Evolutionary conservation across 306 rosid genomes (phyloP).

Genomic region (Mucuna pruriens): DNA sequence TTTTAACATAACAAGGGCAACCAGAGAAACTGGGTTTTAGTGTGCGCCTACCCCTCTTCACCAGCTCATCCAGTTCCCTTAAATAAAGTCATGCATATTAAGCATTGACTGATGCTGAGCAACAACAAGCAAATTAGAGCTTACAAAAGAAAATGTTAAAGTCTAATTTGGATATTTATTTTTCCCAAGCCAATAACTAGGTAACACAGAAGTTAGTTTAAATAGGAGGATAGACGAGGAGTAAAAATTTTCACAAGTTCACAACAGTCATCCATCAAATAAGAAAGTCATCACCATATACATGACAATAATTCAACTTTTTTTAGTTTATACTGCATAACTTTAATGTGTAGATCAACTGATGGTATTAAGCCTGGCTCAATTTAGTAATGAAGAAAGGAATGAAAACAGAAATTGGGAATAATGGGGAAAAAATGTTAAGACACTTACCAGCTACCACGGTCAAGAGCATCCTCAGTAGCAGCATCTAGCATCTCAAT

Average conservation of each 20-base stretch:
- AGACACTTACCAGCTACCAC: constrained; percentile 81
- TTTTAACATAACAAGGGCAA: constrained; percentile 21
- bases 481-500: constrained; percentile 96
- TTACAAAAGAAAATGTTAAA: background rate
- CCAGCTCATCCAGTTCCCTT: background rate
- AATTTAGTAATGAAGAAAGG: constrained; percentile 2
- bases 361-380: constrained; percentile 18
- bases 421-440: constrained; percentile 4
- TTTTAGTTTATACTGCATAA: constrained; percentile 1
- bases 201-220: constrained; percentile 5
- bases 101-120: constrained; percentile 20
- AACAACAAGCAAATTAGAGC: constrained; percentile 19
- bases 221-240: background rate
- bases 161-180: constrained; percentile 1
- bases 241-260: background rate
- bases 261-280: background rate
- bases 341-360: background rate
- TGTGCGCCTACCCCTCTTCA: background rate
- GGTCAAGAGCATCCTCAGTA: constrained; percentile 85
- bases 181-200: constrained; percentile 8
- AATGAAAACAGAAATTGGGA: constrained; percentile 22
- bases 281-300: constrained; percentile 3
- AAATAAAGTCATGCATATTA: constrained; percentile 6
- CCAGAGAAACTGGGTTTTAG: background rate
- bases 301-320: background rate